Conservation (phyloP, 768 basidiomycete species). For the Lanmaoa pseudosensibilis region DNA sequence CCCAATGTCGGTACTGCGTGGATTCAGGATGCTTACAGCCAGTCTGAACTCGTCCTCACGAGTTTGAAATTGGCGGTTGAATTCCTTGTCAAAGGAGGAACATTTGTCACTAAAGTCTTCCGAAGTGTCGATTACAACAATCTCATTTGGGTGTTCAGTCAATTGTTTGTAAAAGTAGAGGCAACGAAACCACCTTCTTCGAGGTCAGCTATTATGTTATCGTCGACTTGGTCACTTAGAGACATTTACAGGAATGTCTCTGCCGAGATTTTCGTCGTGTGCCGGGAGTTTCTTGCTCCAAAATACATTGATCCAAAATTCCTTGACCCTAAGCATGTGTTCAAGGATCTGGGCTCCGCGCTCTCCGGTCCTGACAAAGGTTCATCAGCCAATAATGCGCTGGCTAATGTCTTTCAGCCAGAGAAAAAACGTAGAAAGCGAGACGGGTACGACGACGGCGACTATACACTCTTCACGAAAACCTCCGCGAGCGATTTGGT, state of each 20-base stretch:
- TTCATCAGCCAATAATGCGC: constrained; percentile 61
- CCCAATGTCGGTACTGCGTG: constrained; percentile 99
- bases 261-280: constrained; percentile 99
- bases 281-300: constrained; percentile 91
- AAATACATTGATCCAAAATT: constrained; percentile 97
- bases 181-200: constrained; percentile 99
- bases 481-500: constrained; percentile 73
- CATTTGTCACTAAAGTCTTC: constrained; percentile 98
- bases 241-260: constrained; percentile 79
- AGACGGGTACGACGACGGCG: constrained; percentile 94
- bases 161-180: constrained; percentile 94
- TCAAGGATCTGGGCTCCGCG: constrained; percentile 77
- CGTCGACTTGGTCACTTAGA: background rate
- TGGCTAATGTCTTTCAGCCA: constrained; percentile 94
- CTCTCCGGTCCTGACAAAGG: constrained; percentile 49
- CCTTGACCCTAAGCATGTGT: constrained; percentile 95
- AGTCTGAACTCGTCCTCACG: constrained; percentile 95
- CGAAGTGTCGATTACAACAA: constrained; percentile 98
- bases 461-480: constrained; percentile 85
- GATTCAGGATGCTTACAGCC: constrained; percentile 97
- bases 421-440: constrained; percentile 93
- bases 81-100: constrained; percentile 89
- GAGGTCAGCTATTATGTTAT: constrained; percentile 50
- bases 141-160: constrained; percentile 97
- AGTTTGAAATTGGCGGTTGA: constrained; percentile 93